Evolutionary conservation across 83 land plant genomes (phyloP).

Genomic region (Picea abies): DNA sequence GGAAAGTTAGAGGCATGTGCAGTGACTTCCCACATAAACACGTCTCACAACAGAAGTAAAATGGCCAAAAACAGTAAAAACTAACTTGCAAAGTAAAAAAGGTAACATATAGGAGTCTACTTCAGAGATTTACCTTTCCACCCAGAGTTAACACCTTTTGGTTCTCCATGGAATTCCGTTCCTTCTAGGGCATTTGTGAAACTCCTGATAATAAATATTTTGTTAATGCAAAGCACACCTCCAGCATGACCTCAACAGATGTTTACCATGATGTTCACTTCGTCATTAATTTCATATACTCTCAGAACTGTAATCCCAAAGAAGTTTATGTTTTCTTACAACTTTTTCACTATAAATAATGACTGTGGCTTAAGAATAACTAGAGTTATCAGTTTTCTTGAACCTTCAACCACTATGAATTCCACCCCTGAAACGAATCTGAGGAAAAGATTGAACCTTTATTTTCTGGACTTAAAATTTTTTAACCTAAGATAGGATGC

Average conservation of each 20-base stretch:
- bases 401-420: too few relatives aligned
- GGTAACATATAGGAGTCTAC: background rate
- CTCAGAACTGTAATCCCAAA: too few relatives aligned
- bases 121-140: slow-evolving; percentile 1
- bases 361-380: too few relatives aligned
- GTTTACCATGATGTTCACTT: background rate
- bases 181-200: slow-evolving; percentile 9
- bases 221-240: background rate
- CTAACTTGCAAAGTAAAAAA: background rate
- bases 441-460: too few relatives aligned
- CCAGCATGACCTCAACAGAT: background rate
- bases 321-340: too few relatives aligned
- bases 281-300: too few relatives aligned
- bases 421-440: too few relatives aligned
- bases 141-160: slow-evolving; percentile 4
- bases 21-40: background rate
- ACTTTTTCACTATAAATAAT: too few relatives aligned
- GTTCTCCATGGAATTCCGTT: background rate
- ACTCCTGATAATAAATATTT: background rate
- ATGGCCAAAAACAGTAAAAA: background rate
- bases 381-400: too few relatives aligned
- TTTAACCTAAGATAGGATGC: too few relatives aligned
- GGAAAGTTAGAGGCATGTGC: background rate
- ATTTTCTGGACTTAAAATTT: too few relatives aligned
- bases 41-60: background rate